Conservation (phyloP, 768 basidiomycete species). For the Pisolithus marmoratus region DNA sequence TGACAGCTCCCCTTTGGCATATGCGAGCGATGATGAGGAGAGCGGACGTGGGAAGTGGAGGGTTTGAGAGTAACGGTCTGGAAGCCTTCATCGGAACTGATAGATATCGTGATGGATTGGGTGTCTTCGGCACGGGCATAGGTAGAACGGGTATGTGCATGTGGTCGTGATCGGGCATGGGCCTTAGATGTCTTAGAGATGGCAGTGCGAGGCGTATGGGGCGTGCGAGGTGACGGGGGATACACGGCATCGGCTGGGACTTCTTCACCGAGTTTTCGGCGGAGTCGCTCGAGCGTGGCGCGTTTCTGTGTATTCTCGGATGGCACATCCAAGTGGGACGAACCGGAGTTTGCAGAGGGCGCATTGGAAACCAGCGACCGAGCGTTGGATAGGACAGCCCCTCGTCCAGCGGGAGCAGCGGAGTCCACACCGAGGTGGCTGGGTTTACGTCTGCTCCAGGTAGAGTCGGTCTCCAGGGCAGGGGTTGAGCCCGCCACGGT, state of each 20-base stretch:
- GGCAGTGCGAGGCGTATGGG: conserved; percentile 5
- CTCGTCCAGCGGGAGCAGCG: conserved; percentile 5
- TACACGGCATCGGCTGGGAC: conserved; percentile 61
- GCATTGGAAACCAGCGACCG: conserved; percentile 19
- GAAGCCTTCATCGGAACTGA: conserved; percentile 23
- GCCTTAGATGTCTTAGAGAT: conserved; percentile 1
- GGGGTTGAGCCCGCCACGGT: not conserved
- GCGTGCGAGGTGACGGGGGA: conserved; percentile 21
- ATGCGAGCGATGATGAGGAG: conserved; percentile 7
- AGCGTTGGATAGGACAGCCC: conserved; percentile 18
- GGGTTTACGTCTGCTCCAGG: conserved; percentile 23
- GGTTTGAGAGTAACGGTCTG: conserved; percentile 17
- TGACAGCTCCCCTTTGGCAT: conserved; percentile 12
- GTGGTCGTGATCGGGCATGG: not conserved
- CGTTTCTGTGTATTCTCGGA: conserved; percentile 39
- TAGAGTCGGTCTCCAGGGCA: conserved; percentile 3
- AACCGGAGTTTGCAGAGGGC: conserved; percentile 15
- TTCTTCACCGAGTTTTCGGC: conserved; percentile 55
- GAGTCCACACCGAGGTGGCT: conserved; percentile 11
- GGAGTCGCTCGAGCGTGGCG: conserved; percentile 59
- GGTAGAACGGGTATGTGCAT: conserved; percentile 1
- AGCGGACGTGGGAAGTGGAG: conserved; percentile 10
- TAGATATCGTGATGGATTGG: conserved; percentile 18
- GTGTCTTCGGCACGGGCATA: conserved; percentile 13
- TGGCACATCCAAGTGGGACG: conserved; percentile 27